A percentile compares a stretch with the other conserved stretches of the same genome.
Evolutionary conservation across 2,329 filamentous ascomycete genomes (phyloP).

Genomic region (Chrysosporium keratinophilum): DNA sequence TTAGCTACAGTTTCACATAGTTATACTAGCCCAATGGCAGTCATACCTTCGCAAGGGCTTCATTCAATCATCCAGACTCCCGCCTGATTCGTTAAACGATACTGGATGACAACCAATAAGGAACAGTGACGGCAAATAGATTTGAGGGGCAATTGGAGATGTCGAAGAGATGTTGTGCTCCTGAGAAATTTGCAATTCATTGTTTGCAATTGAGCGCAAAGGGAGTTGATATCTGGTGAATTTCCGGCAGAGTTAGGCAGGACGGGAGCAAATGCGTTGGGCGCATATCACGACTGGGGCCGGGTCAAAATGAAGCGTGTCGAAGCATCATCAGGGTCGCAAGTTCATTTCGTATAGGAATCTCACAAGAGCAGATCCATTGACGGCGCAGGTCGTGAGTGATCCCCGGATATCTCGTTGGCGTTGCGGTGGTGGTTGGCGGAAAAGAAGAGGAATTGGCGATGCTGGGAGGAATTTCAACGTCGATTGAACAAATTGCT

Average conservation of each 20-base stretch:
- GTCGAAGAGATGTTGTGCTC: constrained; percentile 19
- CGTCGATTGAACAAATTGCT: constrained; percentile 2
- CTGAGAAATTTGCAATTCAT: constrained; percentile 25
- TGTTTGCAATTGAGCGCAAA: constrained; percentile 23
- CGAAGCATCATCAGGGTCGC: constrained; percentile 1
- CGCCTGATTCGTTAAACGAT: constrained; percentile 10
- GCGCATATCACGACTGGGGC: background rate
- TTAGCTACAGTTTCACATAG: constrained; percentile 11
- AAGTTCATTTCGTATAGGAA: constrained; percentile 3
- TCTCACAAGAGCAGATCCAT: constrained; percentile 3
- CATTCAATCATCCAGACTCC: constrained; percentile 5
- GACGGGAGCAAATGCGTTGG: background rate
- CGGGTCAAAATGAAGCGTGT: constrained; percentile 3
- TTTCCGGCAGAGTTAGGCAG: constrained; percentile 2
- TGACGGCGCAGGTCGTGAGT: background rate
- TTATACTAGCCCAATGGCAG: constrained; percentile 11
- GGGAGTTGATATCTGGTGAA: background rate
- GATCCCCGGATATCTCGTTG: background rate
- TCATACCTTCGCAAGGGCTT: constrained; percentile 10
- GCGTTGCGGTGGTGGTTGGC: background rate
- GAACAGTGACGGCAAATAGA: constrained; percentile 20
- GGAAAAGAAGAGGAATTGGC: background rate
- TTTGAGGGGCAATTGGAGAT: constrained; percentile 13
- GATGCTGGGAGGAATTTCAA: background rate
- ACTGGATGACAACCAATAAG: constrained; percentile 17